These are phyloP conservation scores for Chytriomyces sp. DNA, from an alignment of 192 early-diverging fungal genomes.

Conservation along the genomic window DNA sequence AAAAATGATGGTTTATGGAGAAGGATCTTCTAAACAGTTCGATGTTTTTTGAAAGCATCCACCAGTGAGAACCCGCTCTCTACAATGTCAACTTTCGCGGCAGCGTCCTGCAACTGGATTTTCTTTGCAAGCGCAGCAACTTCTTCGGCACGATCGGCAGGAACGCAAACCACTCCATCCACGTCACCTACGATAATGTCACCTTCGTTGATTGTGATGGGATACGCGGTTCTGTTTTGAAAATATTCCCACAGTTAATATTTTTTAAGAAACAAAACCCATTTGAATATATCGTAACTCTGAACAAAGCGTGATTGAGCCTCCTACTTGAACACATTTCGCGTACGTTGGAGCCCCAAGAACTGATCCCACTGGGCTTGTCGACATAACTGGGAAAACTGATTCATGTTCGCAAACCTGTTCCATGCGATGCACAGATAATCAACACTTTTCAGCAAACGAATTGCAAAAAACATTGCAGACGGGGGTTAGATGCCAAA, in stretches of 20 bases:
- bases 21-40: too few species aligned
- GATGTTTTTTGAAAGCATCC: conserved; percentile 52
- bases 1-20: too few species aligned
- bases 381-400: conserved; percentile 41
- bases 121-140: conserved; percentile 38
- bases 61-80: conserved; percentile 35
- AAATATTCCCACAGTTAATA: conserved; percentile 1
- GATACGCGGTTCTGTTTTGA: conserved; percentile 20
- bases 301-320: conserved; percentile 38
- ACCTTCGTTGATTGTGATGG: conserved; percentile 33
- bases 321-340: conserved; percentile 37
- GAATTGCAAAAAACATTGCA: neutral
- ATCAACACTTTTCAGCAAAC: neutral
- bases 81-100: conserved; percentile 47
- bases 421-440: neutral
- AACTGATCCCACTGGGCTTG: conserved; percentile 39
- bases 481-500: neutral
- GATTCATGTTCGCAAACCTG: conserved; percentile 19
- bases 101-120: conserved; percentile 37
- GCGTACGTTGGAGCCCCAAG: conserved; percentile 45
- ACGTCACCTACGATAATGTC: conserved; percentile 59
- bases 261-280: neutral
- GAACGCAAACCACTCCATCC: conserved; percentile 57
- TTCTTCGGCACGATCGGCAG: conserved; percentile 26
- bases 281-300: conserved; percentile 1